Base-by-base conservation (phyloP, 202 grass and related monocot species). In the Zizania palustris region DNA sequence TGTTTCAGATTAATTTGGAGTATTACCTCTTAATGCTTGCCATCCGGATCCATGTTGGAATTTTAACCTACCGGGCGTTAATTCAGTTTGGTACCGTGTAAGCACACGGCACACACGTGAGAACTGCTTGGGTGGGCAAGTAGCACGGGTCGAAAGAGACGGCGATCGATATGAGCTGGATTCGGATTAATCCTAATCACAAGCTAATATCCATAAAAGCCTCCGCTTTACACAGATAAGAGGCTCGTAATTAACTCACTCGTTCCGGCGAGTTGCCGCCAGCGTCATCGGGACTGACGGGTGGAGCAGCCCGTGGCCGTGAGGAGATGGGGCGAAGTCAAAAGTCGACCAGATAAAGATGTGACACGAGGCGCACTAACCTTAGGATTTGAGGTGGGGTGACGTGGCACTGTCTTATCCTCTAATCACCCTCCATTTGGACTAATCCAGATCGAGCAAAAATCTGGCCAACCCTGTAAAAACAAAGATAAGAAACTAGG, bases 331-430 rank as follows among this genome's bases (percentile, higher is more conserved):
- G 62, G 7, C 4, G 64, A 22, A 12, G 42, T 79, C 7, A 44
- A 57, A 58, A 11, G 12, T 1, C 1, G 0, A 10, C 14, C 5
- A 8, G 48, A 76, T 76, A 82, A 83, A 71, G 75, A 35, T 20
- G 56, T 80, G 80, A 88, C 76, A 68, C 70, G 42, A 28, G 46
- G 19, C 57, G 85, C 75, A 84, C 70, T 88, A 0, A 11, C 19
- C 15, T 82, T 21, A 14, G 3, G 28, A 49, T 48, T 64, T 39
- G 3, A 18, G 44, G 74, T 63, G 55, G 39, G 14, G 11, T 84
- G 86, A 88, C 86, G 75, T 64, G 40, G 46, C 5, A 16, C 4
- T 48, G 69, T 22, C 69, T 79, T 75, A 75, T 80, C 80, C 67
- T 40, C 46, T 60, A 42, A 11, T 35, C 63, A 43, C 43, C 37